phyloP scores from a whole-genome alignment of 352 stramenopile species.

The Pythium aphanidermatum region DNA sequence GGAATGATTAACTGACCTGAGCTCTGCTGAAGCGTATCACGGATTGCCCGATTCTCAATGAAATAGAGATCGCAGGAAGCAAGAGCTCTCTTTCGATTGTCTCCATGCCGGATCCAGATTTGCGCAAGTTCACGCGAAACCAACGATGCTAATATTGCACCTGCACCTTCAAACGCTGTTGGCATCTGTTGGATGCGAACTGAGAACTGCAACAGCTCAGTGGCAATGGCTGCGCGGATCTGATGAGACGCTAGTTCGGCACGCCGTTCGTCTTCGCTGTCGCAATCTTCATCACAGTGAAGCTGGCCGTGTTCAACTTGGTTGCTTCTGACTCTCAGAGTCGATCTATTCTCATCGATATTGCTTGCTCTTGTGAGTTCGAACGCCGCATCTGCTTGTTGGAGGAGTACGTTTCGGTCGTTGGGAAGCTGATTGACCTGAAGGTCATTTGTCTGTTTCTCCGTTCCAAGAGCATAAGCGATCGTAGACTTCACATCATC shows the following conservation, averaged over 20 bases:
- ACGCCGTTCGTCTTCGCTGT: constrained; percentile 18
- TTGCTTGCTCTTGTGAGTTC: too few relatives aligned
- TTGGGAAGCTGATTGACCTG: too few relatives aligned
- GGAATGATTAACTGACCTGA: background rate
- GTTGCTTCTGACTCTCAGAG: too few relatives aligned
- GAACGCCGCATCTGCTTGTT: too few relatives aligned
- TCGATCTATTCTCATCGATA: too few relatives aligned
- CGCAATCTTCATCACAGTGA: background rate
- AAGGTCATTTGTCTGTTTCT: background rate
- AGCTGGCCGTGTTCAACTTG: background rate
- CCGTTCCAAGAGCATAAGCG: too few relatives aligned
- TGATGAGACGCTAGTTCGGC: constrained; percentile 1
- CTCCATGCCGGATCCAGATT: constrained; percentile 10
- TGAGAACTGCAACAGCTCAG: constrained; percentile 7
- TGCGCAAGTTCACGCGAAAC: constrained; percentile 6
- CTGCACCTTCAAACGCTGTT: background rate
- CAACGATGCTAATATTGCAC: background rate
- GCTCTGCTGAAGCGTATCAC: background rate
- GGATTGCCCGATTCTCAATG: background rate
- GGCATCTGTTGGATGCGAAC: constrained; percentile 3
- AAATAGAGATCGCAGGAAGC: constrained; percentile 8
- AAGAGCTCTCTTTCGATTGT: constrained; percentile 4
- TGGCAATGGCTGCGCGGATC: background rate
- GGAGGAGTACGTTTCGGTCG: too few relatives aligned
- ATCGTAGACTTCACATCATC: too few relatives aligned